Evolutionary conservation across 2,329 filamentous ascomycete species (phyloP), one percentile per base, ranked within the genome.

Genomic region (Microcyclospora pomicola): DNA sequence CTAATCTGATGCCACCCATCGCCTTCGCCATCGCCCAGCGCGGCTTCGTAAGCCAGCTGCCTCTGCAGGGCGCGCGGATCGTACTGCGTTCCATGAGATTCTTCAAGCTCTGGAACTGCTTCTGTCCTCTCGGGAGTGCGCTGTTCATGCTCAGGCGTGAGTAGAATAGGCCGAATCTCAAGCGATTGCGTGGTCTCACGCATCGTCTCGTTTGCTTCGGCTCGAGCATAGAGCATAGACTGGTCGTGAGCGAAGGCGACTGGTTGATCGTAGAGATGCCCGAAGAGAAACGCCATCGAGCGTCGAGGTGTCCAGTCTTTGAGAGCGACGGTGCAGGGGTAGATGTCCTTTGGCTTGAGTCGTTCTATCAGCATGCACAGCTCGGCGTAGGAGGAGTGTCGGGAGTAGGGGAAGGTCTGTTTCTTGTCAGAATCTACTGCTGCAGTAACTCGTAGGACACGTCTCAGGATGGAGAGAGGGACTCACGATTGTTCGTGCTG

Each of bases 381-480:
- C 55, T 95, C 88, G 0, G 67, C 64, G 42, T 91, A 88, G 0
- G 84, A 93, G 0, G 88, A 92, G 58, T 96, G 88, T 1, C 88
- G 73, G 0, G 88, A 88, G 53, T 87, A 95, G 0, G 87, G 83
- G 47, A 94, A 95, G 14, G 63, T 67, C 52, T 54, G 31, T 11
- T 49, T 47, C 35, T 48, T 51, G 7, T 53, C 49, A 12, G 53
- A 42, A 15, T 34, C 43, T 13, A 38, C 42, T 19, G 39, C 9
- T 29, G 44, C 28, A 13, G 9, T 4, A 24, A 7, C 7, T 24
- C 19, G 7, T 24, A 24, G 4, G 19, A 24, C 5, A n/a, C n/a
- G n/a, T n/a, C n/a, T 24, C 4, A 24, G 19, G 7, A 24, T 24
- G 7, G 19, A 24, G n/a, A n/a, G n/a, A n/a, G n/a, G n/a, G n/a